Conservation (phyloP, 148 eudicot species). For the Fallopia convolvulus region DNA sequence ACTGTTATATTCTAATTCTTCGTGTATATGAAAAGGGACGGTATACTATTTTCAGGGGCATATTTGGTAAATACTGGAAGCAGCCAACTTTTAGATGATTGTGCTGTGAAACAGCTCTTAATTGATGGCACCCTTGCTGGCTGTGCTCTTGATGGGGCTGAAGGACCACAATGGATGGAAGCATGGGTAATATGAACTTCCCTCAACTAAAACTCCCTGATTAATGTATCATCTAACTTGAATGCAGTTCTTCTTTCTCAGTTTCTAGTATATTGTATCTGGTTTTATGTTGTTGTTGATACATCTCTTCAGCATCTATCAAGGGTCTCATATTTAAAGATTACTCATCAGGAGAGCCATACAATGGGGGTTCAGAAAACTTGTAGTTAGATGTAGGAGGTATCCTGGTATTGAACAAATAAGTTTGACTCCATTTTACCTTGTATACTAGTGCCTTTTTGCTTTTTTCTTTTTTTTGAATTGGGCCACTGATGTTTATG, state of each 20-base stretch:
- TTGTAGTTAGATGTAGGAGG: neutral
- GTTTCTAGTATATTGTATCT: neutral
- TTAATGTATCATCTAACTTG: neutral
- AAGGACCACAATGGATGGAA: slow-evolving; percentile 99
- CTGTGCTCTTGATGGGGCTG: slow-evolving; percentile 99
- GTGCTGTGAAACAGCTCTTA: slow-evolving; percentile 93
- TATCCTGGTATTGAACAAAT: neutral
- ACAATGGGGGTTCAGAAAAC: neutral
- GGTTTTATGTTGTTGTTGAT: neutral
- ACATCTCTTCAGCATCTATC: neutral
- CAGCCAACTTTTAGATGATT: slow-evolving; percentile 96
- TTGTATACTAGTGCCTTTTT: neutral
- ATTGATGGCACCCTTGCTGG: slow-evolving; percentile 96
- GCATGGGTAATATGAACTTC: slow-evolving; percentile 85
- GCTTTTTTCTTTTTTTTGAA: neutral
- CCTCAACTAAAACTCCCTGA: neutral
- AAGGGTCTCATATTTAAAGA: neutral
- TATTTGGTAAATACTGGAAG: slow-evolving; percentile 96
- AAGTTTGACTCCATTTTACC: neutral
- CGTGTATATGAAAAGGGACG: neutral
- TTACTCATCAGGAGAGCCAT: neutral
- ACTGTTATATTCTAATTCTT: neutral
- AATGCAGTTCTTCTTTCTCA: neutral
- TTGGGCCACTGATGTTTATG: neutral
- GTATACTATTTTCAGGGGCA: slow-evolving; percentile 48